phyloP scores from a whole-genome alignment of 768 basidiomycete species.

The Lentinula detonsa region DNA sequence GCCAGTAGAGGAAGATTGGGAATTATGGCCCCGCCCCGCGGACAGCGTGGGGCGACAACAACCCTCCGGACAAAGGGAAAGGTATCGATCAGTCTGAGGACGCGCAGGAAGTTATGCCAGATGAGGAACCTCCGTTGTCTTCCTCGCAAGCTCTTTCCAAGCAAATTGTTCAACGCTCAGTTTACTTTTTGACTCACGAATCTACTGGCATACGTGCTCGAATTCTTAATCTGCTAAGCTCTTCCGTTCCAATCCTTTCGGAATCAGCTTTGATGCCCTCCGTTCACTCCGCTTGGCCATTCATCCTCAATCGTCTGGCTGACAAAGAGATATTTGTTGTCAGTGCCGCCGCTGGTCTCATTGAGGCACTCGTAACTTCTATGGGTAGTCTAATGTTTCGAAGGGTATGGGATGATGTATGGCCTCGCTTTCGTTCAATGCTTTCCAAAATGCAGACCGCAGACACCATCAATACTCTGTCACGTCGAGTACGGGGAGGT shows the following conservation, averaged over 20 bases:
- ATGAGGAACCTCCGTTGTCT: slow-evolving; percentile 48
- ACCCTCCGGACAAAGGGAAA: slow-evolving; percentile 19
- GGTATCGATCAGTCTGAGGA: slow-evolving; percentile 13
- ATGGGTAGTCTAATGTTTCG: slow-evolving; percentile 83
- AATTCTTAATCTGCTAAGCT: slow-evolving; percentile 69
- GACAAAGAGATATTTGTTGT: slow-evolving; percentile 78
- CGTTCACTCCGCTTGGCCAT: slow-evolving; percentile 92
- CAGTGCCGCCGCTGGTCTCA: slow-evolving; percentile 62
- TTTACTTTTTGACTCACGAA: slow-evolving; percentile 87
- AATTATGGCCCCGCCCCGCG: slow-evolving; percentile 58
- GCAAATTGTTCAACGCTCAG: slow-evolving; percentile 80
- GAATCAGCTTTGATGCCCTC: slow-evolving; percentile 77
- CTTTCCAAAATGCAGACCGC: slow-evolving; percentile 54
- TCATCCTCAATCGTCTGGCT: slow-evolving; percentile 75
- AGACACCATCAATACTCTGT: slow-evolving; percentile 63
- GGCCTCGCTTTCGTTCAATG: slow-evolving; percentile 74
- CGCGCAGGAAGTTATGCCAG: slow-evolving; percentile 30
- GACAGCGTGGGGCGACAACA: slow-evolving; percentile 44
- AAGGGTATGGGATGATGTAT: slow-evolving; percentile 86
- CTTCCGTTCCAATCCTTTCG: slow-evolving; percentile 66
- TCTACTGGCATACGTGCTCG: slow-evolving; percentile 83
- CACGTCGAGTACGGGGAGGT: slow-evolving; percentile 42
- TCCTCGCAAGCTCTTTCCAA: slow-evolving; percentile 71
- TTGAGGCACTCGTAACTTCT: slow-evolving; percentile 65
- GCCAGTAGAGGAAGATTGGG: slow-evolving; percentile 29